These are phyloP conservation scores for Trametes pubescens DNA, from an alignment of 1,284 basidiomycete genomes.

Conservation along the genomic window DNA sequence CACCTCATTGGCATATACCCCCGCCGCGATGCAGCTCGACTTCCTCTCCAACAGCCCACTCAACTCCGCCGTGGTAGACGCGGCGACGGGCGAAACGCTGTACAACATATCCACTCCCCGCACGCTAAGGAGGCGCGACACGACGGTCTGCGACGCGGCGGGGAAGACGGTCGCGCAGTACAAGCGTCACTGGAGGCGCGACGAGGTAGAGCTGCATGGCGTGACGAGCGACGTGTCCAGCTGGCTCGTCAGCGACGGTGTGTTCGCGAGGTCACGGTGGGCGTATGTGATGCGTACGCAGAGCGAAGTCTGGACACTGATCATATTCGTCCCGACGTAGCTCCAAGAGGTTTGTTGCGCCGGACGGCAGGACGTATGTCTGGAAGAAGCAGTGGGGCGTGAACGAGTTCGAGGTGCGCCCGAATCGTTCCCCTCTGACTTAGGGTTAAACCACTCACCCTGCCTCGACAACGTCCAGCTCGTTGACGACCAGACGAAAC, in stretches of 20 bases:
- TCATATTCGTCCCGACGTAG: background rate
- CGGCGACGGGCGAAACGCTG: conserved; percentile 6
- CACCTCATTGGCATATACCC: too few species aligned
- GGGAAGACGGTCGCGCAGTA: conserved; percentile 14
- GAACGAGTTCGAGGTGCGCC: conserved; percentile 7
- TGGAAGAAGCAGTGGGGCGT: conserved; percentile 11
- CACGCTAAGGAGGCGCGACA: conserved; percentile 6
- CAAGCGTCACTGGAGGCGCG: conserved; percentile 11
- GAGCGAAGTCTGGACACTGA: too few species aligned
- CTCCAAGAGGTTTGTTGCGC: conserved; percentile 10
- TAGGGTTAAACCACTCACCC: background rate
- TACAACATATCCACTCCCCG: conserved; percentile 16
- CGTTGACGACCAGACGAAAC: conserved; percentile 1
- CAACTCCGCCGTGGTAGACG: conserved; percentile 8
- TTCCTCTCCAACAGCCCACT: conserved; percentile 5
- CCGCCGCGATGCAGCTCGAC: background rate
- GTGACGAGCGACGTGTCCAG: conserved; percentile 7
- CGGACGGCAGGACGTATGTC: conserved; percentile 14
- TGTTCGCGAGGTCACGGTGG: conserved; percentile 14
- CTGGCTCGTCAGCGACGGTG: conserved; percentile 13
- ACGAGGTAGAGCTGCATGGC: conserved; percentile 12
- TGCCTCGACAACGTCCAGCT: background rate
- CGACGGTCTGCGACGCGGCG: conserved; percentile 10
- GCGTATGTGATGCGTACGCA: background rate
- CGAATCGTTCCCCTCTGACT: too few species aligned